Conservation (phyloP, 768 basidiomycete genomes). For the Collybia sp. region DNA sequence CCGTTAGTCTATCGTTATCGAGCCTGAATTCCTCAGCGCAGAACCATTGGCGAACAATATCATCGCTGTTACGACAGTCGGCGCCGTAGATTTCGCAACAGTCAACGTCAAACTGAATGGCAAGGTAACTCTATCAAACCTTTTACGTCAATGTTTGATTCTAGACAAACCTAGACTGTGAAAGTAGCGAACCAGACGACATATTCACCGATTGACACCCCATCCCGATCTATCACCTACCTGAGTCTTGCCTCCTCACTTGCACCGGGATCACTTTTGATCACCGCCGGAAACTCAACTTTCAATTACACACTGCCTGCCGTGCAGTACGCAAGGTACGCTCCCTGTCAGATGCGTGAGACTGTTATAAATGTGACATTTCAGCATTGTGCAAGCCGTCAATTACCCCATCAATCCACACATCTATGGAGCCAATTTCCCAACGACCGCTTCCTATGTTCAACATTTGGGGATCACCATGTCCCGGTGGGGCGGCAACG, state of each 20-base stretch:
- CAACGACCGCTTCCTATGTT: conserved; percentile 40
- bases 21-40: conserved; percentile 45
- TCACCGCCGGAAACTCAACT: conserved; percentile 33
- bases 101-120: conserved; percentile 34
- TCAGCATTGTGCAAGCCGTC: conserved; percentile 30
- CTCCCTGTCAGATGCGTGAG: neutral
- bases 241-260: conserved; percentile 35
- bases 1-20: conserved; percentile 34
- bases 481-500: conserved; percentile 52
- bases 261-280: conserved; percentile 33
- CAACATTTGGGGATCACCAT: conserved; percentile 43
- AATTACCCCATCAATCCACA: conserved; percentile 37
- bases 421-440: conserved; percentile 55
- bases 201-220: conserved; percentile 40
- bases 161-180: conserved; percentile 18
- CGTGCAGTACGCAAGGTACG: conserved; percentile 35
- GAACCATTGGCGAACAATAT: conserved; percentile 44
- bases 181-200: conserved; percentile 29
- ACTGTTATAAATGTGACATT: neutral
- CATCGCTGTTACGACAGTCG: conserved; percentile 44
- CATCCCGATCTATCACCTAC: conserved; percentile 44
- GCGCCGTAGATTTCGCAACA: conserved; percentile 36
- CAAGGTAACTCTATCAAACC: conserved; percentile 19
- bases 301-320: conserved; percentile 40
- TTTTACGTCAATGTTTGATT: neutral